Percentiles rank a stretch among this genome's conserved stretches.
Evolutionary conservation across 2,329 filamentous ascomycete genomes (phyloP).

Genomic region (Eutypa lata): DNA sequence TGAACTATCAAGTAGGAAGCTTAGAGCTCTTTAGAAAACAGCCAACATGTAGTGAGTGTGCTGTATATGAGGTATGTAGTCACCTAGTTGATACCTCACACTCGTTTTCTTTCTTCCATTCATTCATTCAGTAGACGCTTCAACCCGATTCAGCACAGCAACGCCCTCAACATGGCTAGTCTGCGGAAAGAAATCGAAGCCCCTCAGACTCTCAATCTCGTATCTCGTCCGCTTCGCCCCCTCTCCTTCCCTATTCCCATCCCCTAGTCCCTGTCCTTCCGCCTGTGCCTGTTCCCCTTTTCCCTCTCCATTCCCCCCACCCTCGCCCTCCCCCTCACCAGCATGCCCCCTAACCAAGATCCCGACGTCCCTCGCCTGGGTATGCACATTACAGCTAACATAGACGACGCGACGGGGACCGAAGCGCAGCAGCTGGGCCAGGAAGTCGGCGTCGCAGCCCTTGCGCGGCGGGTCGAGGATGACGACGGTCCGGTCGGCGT

Average conservation of each 20-base stretch:
- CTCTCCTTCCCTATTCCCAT: conserved; percentile 27
- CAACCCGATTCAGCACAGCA: conserved; percentile 59
- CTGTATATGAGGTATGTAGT: too few species aligned
- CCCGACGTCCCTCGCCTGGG: conserved; percentile 89
- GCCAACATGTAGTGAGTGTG: too few species aligned
- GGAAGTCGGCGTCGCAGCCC: conserved; percentile 83
- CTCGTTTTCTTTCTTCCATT: neutral
- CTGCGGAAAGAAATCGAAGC: conserved; percentile 98
- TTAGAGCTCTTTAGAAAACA: too few species aligned
- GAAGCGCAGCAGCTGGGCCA: conserved; percentile 75
- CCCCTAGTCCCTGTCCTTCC: too few species aligned
- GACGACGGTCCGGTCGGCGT: conserved; percentile 81
- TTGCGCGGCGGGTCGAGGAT: conserved; percentile 96
- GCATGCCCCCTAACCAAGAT: conserved; percentile 72
- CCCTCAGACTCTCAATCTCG: conserved; percentile 83
- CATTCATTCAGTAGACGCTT: conserved; percentile 23
- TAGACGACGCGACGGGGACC: conserved; percentile 81
- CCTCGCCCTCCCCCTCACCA: conserved; percentile 25
- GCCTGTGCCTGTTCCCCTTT: conserved; percentile 27
- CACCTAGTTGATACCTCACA: too few species aligned
- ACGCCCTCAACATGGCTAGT: conserved; percentile 69
- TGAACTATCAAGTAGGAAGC: too few species aligned
- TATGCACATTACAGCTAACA: conserved; percentile 97
- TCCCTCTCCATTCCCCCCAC: conserved; percentile 21
- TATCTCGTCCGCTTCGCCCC: conserved; percentile 52